A percentile compares a stretch with the other conserved stretches of the same genome.
Evolutionary conservation across 768 basidiomycete species (phyloP).

Genomic region (Calvatia gigantea): DNA sequence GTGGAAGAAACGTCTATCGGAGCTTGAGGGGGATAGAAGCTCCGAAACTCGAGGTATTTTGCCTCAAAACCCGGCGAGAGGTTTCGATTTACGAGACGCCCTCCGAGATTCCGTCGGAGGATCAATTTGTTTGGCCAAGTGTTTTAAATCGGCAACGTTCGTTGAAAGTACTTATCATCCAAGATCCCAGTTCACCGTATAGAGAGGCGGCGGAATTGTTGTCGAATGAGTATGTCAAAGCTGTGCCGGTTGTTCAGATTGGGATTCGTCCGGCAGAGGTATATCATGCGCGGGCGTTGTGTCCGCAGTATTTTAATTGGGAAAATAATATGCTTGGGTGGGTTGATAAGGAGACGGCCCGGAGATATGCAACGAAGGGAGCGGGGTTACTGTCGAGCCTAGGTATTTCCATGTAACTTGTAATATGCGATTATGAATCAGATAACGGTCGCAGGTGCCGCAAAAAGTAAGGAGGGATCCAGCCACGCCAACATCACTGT

Average conservation of each 20-base stretch:
- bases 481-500: no score
- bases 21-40: conserved; percentile 5
- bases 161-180: background rate
- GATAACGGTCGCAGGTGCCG: no score
- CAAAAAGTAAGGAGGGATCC: no score
- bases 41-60: conserved; percentile 8
- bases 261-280: background rate
- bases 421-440: no score
- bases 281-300: background rate
- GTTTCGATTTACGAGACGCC: background rate
- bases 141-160: background rate
- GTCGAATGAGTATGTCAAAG: background rate
- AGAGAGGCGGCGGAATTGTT: background rate
- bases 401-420: background rate
- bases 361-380: background rate
- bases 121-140: background rate
- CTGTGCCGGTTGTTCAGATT: background rate
- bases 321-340: background rate
- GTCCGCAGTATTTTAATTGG: background rate
- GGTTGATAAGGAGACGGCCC: background rate
- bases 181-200: background rate
- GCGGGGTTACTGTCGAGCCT: background rate
- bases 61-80: conserved; percentile 2
- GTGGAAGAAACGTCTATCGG: background rate
- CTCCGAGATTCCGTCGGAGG: background rate